phyloP scores from a whole-genome alignment of 139 green algal genomes.

The Chlorella ohadii region DNA sequence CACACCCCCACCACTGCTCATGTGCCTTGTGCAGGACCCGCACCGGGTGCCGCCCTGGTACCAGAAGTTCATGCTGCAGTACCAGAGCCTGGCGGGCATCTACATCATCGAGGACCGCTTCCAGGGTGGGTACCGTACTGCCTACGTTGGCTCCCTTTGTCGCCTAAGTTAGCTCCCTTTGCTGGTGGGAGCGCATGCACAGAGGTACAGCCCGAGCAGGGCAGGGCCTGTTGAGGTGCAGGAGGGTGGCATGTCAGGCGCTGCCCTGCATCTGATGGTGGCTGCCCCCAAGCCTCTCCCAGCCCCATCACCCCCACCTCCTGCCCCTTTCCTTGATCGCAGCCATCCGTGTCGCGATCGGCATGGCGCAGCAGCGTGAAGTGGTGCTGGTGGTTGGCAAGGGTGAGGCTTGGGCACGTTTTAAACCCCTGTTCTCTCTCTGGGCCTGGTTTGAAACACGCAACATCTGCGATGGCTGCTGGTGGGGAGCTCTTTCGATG shows the following conservation, averaged over 20 bases:
- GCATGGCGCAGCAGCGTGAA: constrained; percentile 84
- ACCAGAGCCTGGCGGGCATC: constrained; percentile 39
- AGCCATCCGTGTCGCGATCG: constrained; percentile 96
- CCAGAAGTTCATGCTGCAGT: constrained; percentile 34
- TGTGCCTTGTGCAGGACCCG: constrained; percentile 34
- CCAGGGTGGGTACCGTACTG: constrained; percentile 25
- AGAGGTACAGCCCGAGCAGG: no score
- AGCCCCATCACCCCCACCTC: not conserved
- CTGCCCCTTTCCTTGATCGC: constrained; percentile 35
- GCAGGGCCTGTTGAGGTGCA: no score
- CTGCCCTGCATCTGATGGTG: no score
- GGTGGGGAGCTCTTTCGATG: no score
- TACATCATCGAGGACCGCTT: constrained; percentile 66
- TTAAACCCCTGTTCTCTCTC: no score
- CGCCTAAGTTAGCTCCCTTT: no score
- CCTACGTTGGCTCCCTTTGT: no score
- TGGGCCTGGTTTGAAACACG: no score
- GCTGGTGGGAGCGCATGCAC: no score
- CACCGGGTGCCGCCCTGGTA: constrained; percentile 33
- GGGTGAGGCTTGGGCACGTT: constrained; percentile 57
- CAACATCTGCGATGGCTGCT: no score
- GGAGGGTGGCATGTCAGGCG: no score
- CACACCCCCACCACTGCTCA: no score
- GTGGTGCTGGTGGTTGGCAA: constrained; percentile 92
- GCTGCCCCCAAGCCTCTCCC: not conserved